Conservation (phyloP, 768 basidiomycete genomes). For the Chalciporus pseudorubinellus region DNA sequence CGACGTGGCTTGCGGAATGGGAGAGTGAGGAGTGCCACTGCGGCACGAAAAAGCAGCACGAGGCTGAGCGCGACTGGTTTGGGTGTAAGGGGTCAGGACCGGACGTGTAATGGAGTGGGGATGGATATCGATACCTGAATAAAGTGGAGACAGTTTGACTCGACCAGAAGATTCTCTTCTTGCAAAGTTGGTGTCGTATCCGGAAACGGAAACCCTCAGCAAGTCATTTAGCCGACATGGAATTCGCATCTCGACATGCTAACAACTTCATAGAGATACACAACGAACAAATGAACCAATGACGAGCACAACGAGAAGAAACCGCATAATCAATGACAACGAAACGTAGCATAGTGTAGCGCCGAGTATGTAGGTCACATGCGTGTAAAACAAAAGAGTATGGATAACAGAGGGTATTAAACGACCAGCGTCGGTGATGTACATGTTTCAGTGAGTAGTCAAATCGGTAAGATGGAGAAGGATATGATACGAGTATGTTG, state of each 20-base stretch:
- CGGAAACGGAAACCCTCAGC: constrained; percentile 10
- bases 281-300: neutral
- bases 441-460: constrained; percentile 1
- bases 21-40: constrained; percentile 17
- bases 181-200: constrained; percentile 2
- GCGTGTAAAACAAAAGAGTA: constrained; percentile 10
- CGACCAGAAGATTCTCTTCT: neutral
- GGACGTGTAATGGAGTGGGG: neutral
- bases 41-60: constrained; percentile 32
- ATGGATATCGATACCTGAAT: constrained; percentile 19
- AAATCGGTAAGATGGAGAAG: neutral
- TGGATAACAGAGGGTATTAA: constrained; percentile 22
- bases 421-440: constrained; percentile 27
- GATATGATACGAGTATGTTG: neutral
- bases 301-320: neutral
- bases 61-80: constrained; percentile 32
- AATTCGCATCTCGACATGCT: neutral
- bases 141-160: constrained; percentile 31
- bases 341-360: constrained; percentile 6
- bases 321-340: constrained; percentile 7
- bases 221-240: neutral
- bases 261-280: no score
- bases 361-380: constrained; percentile 14
- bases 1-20: constrained; percentile 10
- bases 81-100: constrained; percentile 3